Conservation (phyloP, 2,329 filamentous ascomycete species). For the Colletotrichum sp. region DNA sequence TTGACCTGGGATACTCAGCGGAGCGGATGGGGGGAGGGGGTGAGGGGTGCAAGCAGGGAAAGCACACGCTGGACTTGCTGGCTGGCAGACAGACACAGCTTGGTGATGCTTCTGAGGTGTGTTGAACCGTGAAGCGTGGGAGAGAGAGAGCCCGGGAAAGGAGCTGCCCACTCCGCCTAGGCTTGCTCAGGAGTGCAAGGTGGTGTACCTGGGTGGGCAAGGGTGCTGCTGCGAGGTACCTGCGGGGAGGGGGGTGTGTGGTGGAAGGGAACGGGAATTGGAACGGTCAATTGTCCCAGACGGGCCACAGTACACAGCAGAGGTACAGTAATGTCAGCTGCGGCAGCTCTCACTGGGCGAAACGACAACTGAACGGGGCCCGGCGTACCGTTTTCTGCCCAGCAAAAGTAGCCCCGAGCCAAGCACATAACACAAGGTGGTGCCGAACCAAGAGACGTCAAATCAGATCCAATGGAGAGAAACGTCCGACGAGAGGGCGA, state of each 20-base stretch:
- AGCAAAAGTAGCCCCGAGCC: neutral
- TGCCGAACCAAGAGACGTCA: neutral
- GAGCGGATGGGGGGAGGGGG: neutral
- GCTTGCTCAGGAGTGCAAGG: neutral
- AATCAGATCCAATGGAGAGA: neutral
- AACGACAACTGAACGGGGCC: neutral
- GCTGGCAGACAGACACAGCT: neutral
- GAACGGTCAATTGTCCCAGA: neutral
- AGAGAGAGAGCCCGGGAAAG: neutral
- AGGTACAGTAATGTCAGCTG: neutral
- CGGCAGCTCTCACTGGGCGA: neutral
- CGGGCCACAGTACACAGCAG: neutral
- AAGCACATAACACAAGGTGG: neutral
- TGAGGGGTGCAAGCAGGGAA: neutral
- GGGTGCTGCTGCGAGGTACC: neutral
- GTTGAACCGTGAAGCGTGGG: neutral
- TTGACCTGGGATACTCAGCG: neutral
- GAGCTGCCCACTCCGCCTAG: neutral
- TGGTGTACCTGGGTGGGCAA: neutral
- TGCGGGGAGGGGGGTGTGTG: neutral
- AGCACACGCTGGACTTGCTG: neutral
- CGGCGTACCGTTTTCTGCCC: neutral
- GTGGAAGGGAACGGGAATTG: neutral
- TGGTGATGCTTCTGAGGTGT: neutral
- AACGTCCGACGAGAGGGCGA: neutral